Base-by-base conservation (phyloP, 257 asterid genomes). In the Ehretia macrophylla region DNA sequence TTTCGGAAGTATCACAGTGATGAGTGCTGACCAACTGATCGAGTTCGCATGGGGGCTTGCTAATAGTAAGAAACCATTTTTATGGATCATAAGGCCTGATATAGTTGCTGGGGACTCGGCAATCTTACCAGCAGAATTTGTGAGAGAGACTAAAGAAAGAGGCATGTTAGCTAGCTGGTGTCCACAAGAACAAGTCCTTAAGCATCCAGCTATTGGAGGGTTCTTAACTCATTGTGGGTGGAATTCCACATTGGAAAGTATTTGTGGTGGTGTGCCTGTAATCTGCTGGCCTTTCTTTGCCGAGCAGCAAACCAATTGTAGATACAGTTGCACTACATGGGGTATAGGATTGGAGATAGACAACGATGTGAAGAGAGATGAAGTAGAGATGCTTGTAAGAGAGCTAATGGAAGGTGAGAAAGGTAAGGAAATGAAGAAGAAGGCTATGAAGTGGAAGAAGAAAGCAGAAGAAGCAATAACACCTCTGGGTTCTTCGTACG, bases 21-120 rank as follows among this genome's bases (percentile, higher is more conserved):
- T 86, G 44, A 75, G 85, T 0, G 38, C 64, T 8, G 8, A 72
- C 55, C 95, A 86, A 45, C 18, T 86, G 23, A 64, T 68, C 10
- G 95, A 86, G 50, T 81, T 86, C 62, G 95, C 95, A 10, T 83
- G 87, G 85, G 95, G 92, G 0, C 74, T 86, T 0, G 95, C 92
- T 11, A 75, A 68, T 51, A 77, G 85, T 48, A 17, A 60, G 14
- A 78, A 75, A 0, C 5, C 57, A 51, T 81, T 86, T n/a, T 10
- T 86, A 44, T 86, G 95, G 95, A 68, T 83, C 35, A 67, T 83
- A 23, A 64, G 91, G 64, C 82, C 91, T 4, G 95, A 86, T 56
- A 13, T 83, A 70, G 86, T 85, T 8, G 67, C 58, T 5, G 85
- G 84, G 8, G 81, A 78, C 0, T 42, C 73, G 1, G 82, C 85